Evolutionary conservation across 2,329 filamentous ascomycete species (phyloP).

Genomic region (Macrophomina tecta): DNA sequence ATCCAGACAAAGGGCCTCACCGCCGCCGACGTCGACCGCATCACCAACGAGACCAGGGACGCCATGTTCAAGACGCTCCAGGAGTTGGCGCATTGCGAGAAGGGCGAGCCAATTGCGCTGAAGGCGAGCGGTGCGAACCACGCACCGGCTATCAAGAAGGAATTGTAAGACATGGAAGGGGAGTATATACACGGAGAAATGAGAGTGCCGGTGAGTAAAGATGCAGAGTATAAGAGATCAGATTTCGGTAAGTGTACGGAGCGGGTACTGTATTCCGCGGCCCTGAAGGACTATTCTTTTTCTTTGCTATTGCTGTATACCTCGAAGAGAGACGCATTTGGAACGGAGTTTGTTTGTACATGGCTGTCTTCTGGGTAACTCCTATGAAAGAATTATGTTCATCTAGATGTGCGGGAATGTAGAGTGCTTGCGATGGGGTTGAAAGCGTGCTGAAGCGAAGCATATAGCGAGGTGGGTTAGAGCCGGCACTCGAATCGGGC

Average conservation of each 20-base stretch:
- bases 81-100: constrained; percentile 38
- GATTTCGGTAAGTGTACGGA: neutral
- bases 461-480: too few relatives aligned
- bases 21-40: constrained; percentile 42
- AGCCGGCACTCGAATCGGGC: too few relatives aligned
- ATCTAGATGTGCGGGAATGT: too few relatives aligned
- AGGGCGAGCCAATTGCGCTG: constrained; percentile 19
- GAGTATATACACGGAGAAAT: neutral
- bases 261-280: neutral
- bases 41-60: constrained; percentile 40
- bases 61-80: constrained; percentile 47
- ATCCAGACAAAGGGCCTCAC: constrained; percentile 44
- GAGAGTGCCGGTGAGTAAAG: neutral
- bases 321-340: constrained; percentile 3
- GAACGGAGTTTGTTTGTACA: neutral
- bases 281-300: neutral
- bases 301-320: constrained; percentile 8
- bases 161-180: neutral
- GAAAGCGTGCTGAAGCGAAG: too few relatives aligned
- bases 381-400: too few relatives aligned
- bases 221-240: neutral
- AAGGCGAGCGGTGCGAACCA: constrained; percentile 9
- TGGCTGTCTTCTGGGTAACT: neutral
- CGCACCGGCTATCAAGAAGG: constrained; percentile 21
- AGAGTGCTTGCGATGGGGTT: too few relatives aligned